Conservation (phyloP, 768 basidiomycete species). For the Boletus barrowsii region DNA sequence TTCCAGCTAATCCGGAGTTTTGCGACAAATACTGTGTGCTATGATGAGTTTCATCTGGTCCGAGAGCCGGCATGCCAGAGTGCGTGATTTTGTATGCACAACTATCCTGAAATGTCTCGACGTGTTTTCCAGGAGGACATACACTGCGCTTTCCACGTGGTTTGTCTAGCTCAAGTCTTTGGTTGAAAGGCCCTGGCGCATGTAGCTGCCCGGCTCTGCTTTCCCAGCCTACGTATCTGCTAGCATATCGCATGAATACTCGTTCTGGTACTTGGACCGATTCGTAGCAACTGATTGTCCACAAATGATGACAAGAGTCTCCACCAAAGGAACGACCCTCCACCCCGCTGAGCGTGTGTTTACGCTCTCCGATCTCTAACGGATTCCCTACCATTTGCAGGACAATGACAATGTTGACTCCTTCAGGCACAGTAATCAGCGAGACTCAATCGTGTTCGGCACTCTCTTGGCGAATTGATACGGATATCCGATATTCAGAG, state of each 20-base stretch:
- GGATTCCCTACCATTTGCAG: background rate
- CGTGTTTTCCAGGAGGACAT: too few species aligned
- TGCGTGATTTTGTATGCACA: background rate
- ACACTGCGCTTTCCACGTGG: too few species aligned
- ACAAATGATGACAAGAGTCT: too few species aligned
- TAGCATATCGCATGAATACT: too few species aligned
- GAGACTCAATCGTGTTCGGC: background rate
- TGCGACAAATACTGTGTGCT: background rate
- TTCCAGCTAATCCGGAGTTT: slow-evolving; percentile 1
- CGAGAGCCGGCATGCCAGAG: slow-evolving; percentile 3
- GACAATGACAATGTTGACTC: background rate
- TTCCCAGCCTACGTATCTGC: too few species aligned
- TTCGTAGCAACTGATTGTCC: too few species aligned
- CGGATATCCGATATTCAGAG: too few species aligned
- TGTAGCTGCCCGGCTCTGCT: too few species aligned
- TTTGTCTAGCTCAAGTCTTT: too few species aligned
- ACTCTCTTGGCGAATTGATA: slow-evolving; percentile 11
- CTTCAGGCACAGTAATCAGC: background rate
- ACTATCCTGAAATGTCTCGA: too few species aligned
- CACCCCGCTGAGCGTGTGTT: slow-evolving; percentile 55
- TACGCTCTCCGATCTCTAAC: slow-evolving; percentile 59
- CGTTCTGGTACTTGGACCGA: too few species aligned
- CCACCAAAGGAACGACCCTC: background rate
- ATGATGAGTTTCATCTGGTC: slow-evolving; percentile 11
- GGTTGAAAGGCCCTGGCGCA: too few species aligned